Evolutionary conservation across 331 rosid genomes (phyloP).

Genomic region (Malus hybrid): DNA sequence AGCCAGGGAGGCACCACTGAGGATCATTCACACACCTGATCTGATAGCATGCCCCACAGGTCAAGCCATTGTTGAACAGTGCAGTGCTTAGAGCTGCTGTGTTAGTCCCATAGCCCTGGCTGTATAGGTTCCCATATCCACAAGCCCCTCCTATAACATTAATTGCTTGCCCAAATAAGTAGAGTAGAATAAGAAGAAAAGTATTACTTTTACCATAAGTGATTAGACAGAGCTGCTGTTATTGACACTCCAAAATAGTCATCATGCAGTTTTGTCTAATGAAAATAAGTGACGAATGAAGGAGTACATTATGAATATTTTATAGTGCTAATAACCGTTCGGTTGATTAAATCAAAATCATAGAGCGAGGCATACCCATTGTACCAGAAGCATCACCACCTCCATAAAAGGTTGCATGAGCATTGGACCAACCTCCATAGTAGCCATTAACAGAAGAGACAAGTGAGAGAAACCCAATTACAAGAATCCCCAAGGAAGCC

Average conservation of each 20-base stretch:
- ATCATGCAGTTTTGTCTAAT: not conserved
- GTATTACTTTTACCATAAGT: not conserved
- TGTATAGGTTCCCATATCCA: slow-evolving; percentile 86
- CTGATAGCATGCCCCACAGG: slow-evolving; percentile 82
- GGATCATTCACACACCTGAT: slow-evolving; percentile 72
- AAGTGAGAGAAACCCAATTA: slow-evolving; percentile 31
- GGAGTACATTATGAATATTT: not conserved
- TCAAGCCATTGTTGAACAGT: slow-evolving; percentile 73
- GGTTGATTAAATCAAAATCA: not conserved
- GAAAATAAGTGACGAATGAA: not conserved
- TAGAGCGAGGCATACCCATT: slow-evolving; percentile 49
- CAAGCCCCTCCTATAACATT: slow-evolving; percentile 72
- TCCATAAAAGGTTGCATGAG: slow-evolving; percentile 96
- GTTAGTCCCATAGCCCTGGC: slow-evolving; percentile 81
- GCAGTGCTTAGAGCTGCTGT: slow-evolving; percentile 94
- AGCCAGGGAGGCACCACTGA: slow-evolving; percentile 67
- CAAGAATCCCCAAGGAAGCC: slow-evolving; percentile 36
- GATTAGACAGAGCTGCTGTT: no score
- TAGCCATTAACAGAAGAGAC: slow-evolving; percentile 41
- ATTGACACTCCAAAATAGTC: not conserved
- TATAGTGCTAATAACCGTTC: not conserved
- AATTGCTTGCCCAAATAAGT: not conserved
- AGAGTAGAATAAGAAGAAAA: not conserved
- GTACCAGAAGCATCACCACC: slow-evolving; percentile 97
- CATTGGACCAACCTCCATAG: slow-evolving; percentile 74